These are phyloP conservation scores for Nakazawaea pomicola DNA, from an alignment of 805 yeast genomes.

Conservation along the genomic window DNA sequence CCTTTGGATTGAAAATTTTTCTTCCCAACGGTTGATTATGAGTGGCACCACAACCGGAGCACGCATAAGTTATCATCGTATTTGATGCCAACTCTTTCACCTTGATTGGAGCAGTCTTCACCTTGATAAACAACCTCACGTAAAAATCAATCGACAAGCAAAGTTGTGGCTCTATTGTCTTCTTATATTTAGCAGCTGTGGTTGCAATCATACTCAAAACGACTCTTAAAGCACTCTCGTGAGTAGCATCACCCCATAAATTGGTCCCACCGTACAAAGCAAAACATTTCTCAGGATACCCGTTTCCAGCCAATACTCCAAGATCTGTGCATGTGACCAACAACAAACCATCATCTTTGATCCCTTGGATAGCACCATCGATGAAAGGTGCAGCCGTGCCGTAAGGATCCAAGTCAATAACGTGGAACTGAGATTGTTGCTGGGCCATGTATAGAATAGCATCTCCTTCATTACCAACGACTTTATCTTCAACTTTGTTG, in stretches of 20 bases:
- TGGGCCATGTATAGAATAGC: slow-evolving; percentile 81
- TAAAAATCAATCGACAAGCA: slow-evolving; percentile 89
- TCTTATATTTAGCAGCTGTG: slow-evolving; percentile 87
- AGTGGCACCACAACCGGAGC: slow-evolving; percentile 81
- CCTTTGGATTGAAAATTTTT: slow-evolving; percentile 28
- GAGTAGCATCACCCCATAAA: slow-evolving; percentile 79
- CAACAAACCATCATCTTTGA: slow-evolving; percentile 80
- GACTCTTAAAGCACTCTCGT: slow-evolving; percentile 87
- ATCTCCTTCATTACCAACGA: slow-evolving; percentile 74
- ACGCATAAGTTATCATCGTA: slow-evolving; percentile 73
- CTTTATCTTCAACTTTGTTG: slow-evolving; percentile 55
- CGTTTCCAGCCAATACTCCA: slow-evolving; percentile 92
- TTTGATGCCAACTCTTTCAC: slow-evolving; percentile 78
- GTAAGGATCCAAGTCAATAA: slow-evolving; percentile 93
- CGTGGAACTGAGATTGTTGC: slow-evolving; percentile 54
- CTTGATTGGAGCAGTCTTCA: slow-evolving; percentile 68
- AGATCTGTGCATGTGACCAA: slow-evolving; percentile 95
- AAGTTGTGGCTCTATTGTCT: slow-evolving; percentile 80
- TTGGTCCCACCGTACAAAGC: slow-evolving; percentile 93
- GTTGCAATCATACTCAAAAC: slow-evolving; percentile 71
- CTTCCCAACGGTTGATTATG: slow-evolving; percentile 74
- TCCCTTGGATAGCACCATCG: slow-evolving; percentile 82
- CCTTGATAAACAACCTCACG: slow-evolving; percentile 78
- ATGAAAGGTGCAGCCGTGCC: slow-evolving; percentile 96
- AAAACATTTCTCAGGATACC: slow-evolving; percentile 95